A percentile compares a stretch with the other conserved stretches of the same genome.
Conservation (phyloP, 371 early-diverging fungal genomes). For the Smittium culicis region DNA sequence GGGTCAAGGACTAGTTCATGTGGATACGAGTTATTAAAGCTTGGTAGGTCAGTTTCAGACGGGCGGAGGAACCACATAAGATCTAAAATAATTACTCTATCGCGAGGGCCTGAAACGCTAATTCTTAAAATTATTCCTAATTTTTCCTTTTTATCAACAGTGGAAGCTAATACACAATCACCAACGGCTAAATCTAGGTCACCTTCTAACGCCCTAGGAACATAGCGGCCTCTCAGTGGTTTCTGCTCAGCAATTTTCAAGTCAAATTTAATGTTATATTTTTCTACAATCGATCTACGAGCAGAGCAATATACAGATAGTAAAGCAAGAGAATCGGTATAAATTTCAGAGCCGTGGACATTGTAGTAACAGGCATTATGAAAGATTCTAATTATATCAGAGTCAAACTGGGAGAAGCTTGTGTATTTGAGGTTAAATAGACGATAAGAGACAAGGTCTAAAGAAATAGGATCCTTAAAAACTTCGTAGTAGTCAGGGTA, state of each 20-base stretch:
- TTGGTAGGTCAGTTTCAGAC: no score
- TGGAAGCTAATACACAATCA: constrained; percentile 24
- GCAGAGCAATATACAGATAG: constrained; percentile 33
- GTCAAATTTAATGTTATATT: constrained; percentile 28
- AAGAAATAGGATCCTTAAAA: constrained; percentile 63
- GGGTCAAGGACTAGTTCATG: no score
- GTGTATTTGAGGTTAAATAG: constrained; percentile 42
- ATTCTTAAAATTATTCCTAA: constrained; percentile 26
- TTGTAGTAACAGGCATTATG: no score
- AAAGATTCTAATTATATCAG: constrained; percentile 48
- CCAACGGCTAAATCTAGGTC: constrained; percentile 29
- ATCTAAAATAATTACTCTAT: constrained; percentile 33
- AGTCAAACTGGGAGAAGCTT: constrained; percentile 45
- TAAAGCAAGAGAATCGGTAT: no score
- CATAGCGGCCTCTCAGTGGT: constrained; percentile 29
- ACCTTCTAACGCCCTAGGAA: constrained; percentile 26
- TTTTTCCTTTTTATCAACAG: constrained; percentile 11
- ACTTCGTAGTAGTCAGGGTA: constrained; percentile 86
- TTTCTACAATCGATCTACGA: constrained; percentile 27
- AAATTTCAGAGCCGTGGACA: no score
- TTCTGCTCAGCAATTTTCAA: constrained; percentile 24
- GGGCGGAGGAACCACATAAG: constrained; percentile 36
- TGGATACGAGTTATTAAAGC: no score
- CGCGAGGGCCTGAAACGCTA: constrained; percentile 26
- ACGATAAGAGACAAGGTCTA: constrained; percentile 45